These are phyloP conservation scores for Aleurites moluccanus DNA, from an alignment of 441 rosid genomes.

Conservation along the genomic window DNA sequence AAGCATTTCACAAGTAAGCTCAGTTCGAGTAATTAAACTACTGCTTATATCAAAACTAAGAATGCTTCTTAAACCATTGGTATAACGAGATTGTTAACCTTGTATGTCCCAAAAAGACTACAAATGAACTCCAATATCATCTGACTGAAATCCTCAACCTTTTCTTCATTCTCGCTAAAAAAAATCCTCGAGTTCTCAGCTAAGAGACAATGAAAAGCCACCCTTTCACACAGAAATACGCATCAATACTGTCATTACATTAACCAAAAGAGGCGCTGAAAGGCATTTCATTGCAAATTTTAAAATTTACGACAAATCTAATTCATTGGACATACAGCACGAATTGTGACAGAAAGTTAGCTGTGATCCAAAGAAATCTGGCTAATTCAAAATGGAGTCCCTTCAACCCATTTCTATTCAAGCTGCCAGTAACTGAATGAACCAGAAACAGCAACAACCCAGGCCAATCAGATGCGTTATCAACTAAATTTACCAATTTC, in stretches of 20 bases:
- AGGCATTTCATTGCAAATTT: slow-evolving; percentile 7
- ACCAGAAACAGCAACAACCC: slow-evolving; percentile 16
- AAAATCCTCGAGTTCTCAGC: background rate
- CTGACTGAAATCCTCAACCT: background rate
- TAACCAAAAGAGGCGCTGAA: background rate
- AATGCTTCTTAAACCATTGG: too few relatives aligned
- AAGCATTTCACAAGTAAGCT: too few relatives aligned
- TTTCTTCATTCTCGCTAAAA: background rate
- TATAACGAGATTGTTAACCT: too few relatives aligned
- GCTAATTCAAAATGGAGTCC: slow-evolving; percentile 13
- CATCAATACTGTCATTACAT: slow-evolving; percentile 7
- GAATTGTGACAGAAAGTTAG: slow-evolving; percentile 23
- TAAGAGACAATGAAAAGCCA: slow-evolving; percentile 7
- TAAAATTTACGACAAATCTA: slow-evolving; percentile 24
- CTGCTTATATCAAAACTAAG: too few relatives aligned
- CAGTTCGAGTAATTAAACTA: too few relatives aligned
- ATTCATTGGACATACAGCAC: slow-evolving; percentile 25
- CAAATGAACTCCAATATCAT: background rate
- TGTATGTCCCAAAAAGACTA: background rate
- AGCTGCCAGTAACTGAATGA: slow-evolving; percentile 10
- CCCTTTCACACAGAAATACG: background rate
- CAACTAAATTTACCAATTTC: slow-evolving; percentile 88
- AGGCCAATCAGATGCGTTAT: slow-evolving; percentile 26
- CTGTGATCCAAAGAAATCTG: slow-evolving; percentile 19
- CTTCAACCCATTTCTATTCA: slow-evolving; percentile 17